Evolutionary conservation across 2,329 filamentous ascomycete species (phyloP), one percentile per base, ranked within the genome.

Genomic region (Pseudocercospora crystallina): DNA sequence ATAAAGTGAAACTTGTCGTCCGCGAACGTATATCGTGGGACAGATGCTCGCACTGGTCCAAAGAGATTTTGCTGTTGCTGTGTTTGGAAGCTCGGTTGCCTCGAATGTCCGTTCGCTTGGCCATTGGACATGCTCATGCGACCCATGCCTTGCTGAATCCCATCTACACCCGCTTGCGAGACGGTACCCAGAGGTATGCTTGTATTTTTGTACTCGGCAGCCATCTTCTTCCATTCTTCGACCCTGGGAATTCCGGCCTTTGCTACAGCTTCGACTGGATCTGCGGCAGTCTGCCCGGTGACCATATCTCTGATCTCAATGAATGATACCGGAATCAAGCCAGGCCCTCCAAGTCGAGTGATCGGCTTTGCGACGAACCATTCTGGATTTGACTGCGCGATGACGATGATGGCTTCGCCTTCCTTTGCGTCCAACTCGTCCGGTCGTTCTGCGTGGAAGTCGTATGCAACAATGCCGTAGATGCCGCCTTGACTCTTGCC

Each of bases 301-400:
- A 84, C 83, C 87, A 96, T 96, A 70, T 97, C 94, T 68, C 90
- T 82, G 61, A 99, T 92, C 73, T 99, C 90, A 61, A 99, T 89
- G 69, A 96, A 97, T 0, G 91, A 95, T 30, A 97, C 92, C 2
- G 94, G 94, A 59, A 99, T 97, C 62, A 99, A 74, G 35, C 94
- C 94, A 1, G 94, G 94, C 1, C 94, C 94, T 37, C 94, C 94
- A n/a, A 99, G 79, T 59, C 94, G 82, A 56, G 91, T 92, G 68
- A 99, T 99, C n/a, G 94, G 94, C 73, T 99, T 99, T 43, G 94
- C 94, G 55, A 99, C 92, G 66, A 97, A 97, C 94, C 94, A 99
- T 72, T 99, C 94, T 5, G 92, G 90, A 65, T 97, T 97, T 5
- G 92, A 97, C 71, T 97, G 94, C 38, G 94, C 94, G 68, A 97